A percentile compares a stretch with the other conserved stretches of the same genome.
Conservation (phyloP, 176 grass and related monocot species). For the Elymus sibiricus region DNA sequence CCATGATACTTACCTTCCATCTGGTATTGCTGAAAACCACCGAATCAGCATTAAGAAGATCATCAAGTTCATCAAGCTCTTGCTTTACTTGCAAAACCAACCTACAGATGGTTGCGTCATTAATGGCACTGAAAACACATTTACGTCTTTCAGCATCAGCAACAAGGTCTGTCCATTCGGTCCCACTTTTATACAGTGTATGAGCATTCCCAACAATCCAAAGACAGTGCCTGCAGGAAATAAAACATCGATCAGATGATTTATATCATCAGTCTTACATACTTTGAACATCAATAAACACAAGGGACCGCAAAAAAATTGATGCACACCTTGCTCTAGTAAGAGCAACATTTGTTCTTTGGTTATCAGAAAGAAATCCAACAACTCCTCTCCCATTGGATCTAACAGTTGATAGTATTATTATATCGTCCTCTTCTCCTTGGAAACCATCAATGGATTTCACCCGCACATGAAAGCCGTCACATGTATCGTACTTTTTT, state of each 20-base stretch:
- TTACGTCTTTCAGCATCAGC: constrained; percentile 37
- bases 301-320: neutral
- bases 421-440: no score
- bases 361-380: no score
- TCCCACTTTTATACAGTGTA: constrained; percentile 38
- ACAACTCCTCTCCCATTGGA: no score
- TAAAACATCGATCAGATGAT: neutral
- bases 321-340: no score
- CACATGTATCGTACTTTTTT: constrained; percentile 25
- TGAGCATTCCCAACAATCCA: constrained; percentile 72
- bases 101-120: constrained; percentile 36
- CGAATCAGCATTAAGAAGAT: constrained; percentile 67
- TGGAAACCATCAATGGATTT: no score
- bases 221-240: constrained; percentile 63
- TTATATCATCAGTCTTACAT: neutral
- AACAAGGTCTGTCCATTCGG: constrained; percentile 55
- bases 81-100: constrained; percentile 55
- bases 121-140: constrained; percentile 41
- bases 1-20: constrained; percentile 63
- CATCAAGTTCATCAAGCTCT: constrained; percentile 65
- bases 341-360: no score
- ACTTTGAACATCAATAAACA: neutral
- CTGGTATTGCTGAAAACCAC: constrained; percentile 48
- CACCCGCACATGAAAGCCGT: constrained; percentile 57
- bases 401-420: no score